Evolutionary conservation across 1,284 basidiomycete species (phyloP), one percentile per base, ranked within the genome.

Genomic region (Psilocybe mexicana): DNA sequence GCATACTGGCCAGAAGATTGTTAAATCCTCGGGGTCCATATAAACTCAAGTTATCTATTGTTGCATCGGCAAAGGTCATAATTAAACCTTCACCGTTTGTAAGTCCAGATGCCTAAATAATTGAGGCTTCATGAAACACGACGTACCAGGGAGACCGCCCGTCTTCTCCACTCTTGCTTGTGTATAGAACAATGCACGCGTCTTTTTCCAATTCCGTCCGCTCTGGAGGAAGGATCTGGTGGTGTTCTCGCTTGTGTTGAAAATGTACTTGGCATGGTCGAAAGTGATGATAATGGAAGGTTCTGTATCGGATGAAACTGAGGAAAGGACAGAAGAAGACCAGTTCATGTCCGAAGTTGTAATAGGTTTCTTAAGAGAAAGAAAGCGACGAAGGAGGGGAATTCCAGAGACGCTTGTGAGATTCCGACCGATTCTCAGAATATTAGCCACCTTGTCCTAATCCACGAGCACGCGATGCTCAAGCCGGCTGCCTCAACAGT

Each of bases 221-320:
- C 85, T 86, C 73, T 94, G 88, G 6, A 87, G 73, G 65, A 90
- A 89, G 0, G 87, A 74, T 35, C 94, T 78, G 51, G 87, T 87
- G 0, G 88, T 88, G 55, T 90, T 92, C 70, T 96, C 94, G 4
- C 91, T 87, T 2, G 80, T 86, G 72, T 96, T 95, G 79, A 96
- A 93, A 52, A 95, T 78, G 65, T 94, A 96, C 66, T 92, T 89
- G 6, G 81, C 86, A 49, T 84, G 80, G 65, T 92, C 89, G 67
- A 94, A 93, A 4, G 83, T 79, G 58, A 95, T 74, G 59, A 90
- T 74, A 28, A 96, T 74, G 2, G 87, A 81, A 0, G 93, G 86
- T 64, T 94, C 90, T 1, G 92, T 89, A 71, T 94, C 92, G 12
- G 88, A 84, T 1, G 91, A 82, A 18, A 77, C 65, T 0, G 81